phyloP scores from a whole-genome alignment of 202 grass and related monocot genomes.

The Schoenoplectus tabernaemontani region DNA sequence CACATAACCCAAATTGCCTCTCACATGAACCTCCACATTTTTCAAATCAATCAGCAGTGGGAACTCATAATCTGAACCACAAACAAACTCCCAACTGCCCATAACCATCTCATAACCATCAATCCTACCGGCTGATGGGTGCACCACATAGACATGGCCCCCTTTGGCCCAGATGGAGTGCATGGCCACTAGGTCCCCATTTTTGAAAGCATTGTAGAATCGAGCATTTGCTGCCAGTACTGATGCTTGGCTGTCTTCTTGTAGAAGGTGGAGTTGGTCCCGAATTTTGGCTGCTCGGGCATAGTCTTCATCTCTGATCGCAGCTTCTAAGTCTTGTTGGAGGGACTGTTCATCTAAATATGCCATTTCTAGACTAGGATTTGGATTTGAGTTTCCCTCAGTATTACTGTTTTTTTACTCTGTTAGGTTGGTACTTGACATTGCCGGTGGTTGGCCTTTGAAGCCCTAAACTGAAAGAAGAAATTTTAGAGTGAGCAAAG shows the following conservation, averaged over 20 bases:
- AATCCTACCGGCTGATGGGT: conserved; percentile 54
- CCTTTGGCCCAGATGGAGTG: conserved; percentile 56
- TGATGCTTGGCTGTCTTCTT: conserved; percentile 49
- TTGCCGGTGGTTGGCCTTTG: conserved; percentile 7
- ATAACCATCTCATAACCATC: conserved; percentile 64
- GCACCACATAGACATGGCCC: conserved; percentile 71
- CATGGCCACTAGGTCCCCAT: conserved; percentile 61
- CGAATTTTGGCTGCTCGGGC: conserved; percentile 40
- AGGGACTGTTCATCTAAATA: conserved; percentile 47
- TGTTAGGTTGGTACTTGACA: background rate
- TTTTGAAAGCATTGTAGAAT: conserved; percentile 72
- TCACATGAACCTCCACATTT: conserved; percentile 67
- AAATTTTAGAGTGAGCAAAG: background rate
- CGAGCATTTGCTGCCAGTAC: conserved; percentile 46
- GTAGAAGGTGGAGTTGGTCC: conserved; percentile 48
- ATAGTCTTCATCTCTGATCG: conserved; percentile 77
- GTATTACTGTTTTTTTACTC: conserved; percentile 59
- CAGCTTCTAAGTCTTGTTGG: conserved; percentile 36
- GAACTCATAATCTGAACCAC: conserved; percentile 59
- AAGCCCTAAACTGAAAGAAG: conserved; percentile 38
- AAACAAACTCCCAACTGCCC: conserved; percentile 92
- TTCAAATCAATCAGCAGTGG: conserved; percentile 72
- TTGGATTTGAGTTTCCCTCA: conserved; percentile 40
- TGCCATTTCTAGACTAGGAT: conserved; percentile 28
- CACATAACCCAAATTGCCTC: conserved; percentile 57